These are phyloP conservation scores for Avena eriantha DNA, from an alignment of 176 grass and related monocot species.

Conservation along the genomic window DNA sequence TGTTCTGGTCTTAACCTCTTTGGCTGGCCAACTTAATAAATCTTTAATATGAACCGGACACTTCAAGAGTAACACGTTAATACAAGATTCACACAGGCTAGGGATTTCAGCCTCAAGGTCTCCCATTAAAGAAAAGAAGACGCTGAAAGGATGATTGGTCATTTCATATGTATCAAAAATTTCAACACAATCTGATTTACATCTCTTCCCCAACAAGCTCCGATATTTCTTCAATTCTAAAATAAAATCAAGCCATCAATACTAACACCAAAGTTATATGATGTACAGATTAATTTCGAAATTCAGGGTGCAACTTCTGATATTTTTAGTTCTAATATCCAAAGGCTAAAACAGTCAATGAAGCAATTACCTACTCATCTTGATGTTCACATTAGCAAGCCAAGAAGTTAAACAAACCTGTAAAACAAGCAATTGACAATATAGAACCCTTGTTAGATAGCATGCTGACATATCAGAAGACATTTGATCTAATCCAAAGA, in stretches of 20 bases:
- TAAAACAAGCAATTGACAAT: slow-evolving; percentile 34
- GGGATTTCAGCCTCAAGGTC: neutral
- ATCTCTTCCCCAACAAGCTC: slow-evolving; percentile 59
- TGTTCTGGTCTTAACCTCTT: slow-evolving; percentile 20
- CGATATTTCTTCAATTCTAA: slow-evolving; percentile 68
- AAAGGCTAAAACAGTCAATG: neutral
- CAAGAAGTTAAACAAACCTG: slow-evolving; percentile 67
- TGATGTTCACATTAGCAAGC: slow-evolving; percentile 69
- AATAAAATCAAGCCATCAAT: slow-evolving; percentile 4
- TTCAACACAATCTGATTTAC: slow-evolving; percentile 49
- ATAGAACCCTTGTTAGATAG: slow-evolving; percentile 15
- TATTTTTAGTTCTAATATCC: slow-evolving; percentile 27
- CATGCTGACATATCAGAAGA: neutral
- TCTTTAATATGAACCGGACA: neutral
- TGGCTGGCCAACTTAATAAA: neutral
- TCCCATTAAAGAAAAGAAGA: neutral
- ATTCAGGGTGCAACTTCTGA: slow-evolving; percentile 1
- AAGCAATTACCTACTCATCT: slow-evolving; percentile 50
- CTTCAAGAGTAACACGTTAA: neutral
- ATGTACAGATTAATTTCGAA: slow-evolving; percentile 6
- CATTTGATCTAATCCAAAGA: slow-evolving; percentile 29
- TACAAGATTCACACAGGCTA: neutral
- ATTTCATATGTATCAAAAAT: neutral
- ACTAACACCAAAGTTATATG: neutral
- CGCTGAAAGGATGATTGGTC: neutral